Evolutionary conservation across 768 basidiomycete genomes (phyloP), one percentile per base, ranked within the genome.

Genomic region (Piloderma croceum): DNA sequence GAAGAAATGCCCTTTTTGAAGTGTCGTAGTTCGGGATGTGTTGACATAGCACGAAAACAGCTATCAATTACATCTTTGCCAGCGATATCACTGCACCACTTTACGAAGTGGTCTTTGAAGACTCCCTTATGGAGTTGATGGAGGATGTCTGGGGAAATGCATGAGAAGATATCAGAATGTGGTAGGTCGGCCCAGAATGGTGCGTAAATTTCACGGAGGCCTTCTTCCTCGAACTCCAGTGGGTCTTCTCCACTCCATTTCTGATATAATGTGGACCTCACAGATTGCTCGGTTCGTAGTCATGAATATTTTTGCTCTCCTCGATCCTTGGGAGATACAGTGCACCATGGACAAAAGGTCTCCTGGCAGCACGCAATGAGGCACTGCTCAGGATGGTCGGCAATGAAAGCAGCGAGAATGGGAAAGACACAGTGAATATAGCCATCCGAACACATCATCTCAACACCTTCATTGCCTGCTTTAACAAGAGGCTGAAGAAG

Each of bases 361-460:
- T 57, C 50, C 37, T 27, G 48, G 31, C 47, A 46, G 5, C 49
- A 55, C 0, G 63, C 59, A 0, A 65, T 57, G 0, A 73, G 60
- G 11, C 64, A 54, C 40, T 74, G 71, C 42, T 75, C 70, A 0
- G 71, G 72, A 42, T 71, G 65, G 48, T 73, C 67, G 0, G 61
- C 62, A 7, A 65, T 47, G 43, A 61, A 64, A 0, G 53, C 49
- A 1, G 71, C 68, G 2, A 75, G 43, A 27, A 76, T 64, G 0
- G 69, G 69, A 43, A 62, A 57, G 11, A 59, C 44, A 1, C 50
- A 49, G 0, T 61, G 54, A 0, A 58, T 19, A 1, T 42, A 6
- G 0, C 69, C 63, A 54, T 73, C 67, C 0, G 65, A 63, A 44
- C 64, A 58, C 0, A 25, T 47, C 50, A 70, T 64, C 1, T 48